Percentiles rank a stretch among this genome's conserved stretches.
phyloP scores from a whole-genome alignment of 2,329 filamentous ascomycete species.

The Septoria petroselini region DNA sequence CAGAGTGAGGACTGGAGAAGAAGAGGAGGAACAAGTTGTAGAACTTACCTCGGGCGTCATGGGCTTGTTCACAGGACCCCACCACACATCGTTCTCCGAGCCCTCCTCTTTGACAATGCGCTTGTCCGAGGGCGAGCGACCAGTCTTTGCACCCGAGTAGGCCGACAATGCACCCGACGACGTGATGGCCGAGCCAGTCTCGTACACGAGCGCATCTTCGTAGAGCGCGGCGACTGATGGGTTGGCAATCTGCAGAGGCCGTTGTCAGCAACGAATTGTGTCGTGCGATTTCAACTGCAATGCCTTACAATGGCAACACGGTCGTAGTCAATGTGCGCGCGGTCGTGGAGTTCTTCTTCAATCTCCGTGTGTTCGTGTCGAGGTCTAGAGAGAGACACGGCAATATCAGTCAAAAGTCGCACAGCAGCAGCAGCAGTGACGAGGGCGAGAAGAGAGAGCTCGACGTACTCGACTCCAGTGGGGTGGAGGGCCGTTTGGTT shows the following conservation, averaged over 20 bases:
- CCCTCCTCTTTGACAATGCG: constrained; percentile 87
- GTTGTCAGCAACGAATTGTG: constrained; percentile 21
- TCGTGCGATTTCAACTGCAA: background rate
- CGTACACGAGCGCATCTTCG: constrained; percentile 98
- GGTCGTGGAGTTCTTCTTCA: constrained; percentile 95
- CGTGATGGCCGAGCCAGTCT: constrained; percentile 95
- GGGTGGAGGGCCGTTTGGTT: constrained; percentile 95
- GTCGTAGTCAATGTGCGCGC: constrained; percentile 98
- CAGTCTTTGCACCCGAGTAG: constrained; percentile 97
- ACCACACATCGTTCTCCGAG: constrained; percentile 94
- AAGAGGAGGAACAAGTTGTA: background rate
- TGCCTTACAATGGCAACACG: constrained; percentile 86
- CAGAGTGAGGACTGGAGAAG: background rate
- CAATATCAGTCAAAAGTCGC: constrained; percentile 13
- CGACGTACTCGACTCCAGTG: constrained; percentile 78
- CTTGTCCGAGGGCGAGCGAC: constrained; percentile 95
- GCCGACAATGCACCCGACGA: constrained; percentile 91
- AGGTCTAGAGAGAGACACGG: constrained; percentile 55
- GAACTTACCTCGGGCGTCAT: constrained; percentile 89
- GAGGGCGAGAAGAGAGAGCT: no score
- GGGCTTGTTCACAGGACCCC: constrained; percentile 98
- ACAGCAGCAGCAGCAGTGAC: background rate
- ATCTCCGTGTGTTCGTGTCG: constrained; percentile 89
- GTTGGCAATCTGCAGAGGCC: constrained; percentile 67
- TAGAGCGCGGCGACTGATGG: constrained; percentile 93